phyloP scores from a whole-genome alignment of 768 basidiomycete species.

The Dacryopinax primogenitus region DNA sequence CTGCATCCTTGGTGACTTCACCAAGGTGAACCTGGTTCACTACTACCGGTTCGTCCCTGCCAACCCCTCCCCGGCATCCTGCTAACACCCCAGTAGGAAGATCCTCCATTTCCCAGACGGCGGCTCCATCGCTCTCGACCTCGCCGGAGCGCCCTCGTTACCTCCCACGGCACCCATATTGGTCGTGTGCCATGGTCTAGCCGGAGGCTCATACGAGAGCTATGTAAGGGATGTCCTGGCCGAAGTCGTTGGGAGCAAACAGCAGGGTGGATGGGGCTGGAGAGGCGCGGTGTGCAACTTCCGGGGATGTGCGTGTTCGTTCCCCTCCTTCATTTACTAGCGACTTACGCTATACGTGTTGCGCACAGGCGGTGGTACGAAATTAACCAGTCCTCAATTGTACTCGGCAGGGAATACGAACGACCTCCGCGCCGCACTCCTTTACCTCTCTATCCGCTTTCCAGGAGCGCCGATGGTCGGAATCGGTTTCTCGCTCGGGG shows the following conservation, averaged over 20 bases:
- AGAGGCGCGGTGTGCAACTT: conserved; percentile 85
- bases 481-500: conserved; percentile 86
- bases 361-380: conserved; percentile 62
- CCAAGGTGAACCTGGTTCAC: conserved; percentile 28
- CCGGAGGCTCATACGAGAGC: conserved; percentile 66
- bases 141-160: conserved; percentile 9
- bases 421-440: conserved; percentile 69
- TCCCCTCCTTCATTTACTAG: neutral
- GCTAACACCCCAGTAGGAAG: conserved; percentile 21
- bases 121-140: conserved; percentile 30
- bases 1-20: conserved; percentile 29
- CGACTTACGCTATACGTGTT: neutral
- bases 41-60: conserved; percentile 25
- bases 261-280: conserved; percentile 76
- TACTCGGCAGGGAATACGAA: conserved; percentile 85
- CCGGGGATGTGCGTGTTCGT: conserved; percentile 57
- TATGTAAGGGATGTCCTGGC: conserved; percentile 78
- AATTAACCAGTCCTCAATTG: conserved; percentile 66
- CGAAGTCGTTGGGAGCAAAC: conserved; percentile 47
- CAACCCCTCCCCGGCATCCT: conserved; percentile 12
- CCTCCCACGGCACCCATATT: conserved; percentile 29
- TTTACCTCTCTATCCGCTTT: conserved; percentile 57
- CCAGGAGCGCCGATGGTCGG: conserved; percentile 75
- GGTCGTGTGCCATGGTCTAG: conserved; percentile 34
- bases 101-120: conserved; percentile 31